Conservation (phyloP, 1,284 basidiomycete genomes). For the Fomitopsis betulina region DNA sequence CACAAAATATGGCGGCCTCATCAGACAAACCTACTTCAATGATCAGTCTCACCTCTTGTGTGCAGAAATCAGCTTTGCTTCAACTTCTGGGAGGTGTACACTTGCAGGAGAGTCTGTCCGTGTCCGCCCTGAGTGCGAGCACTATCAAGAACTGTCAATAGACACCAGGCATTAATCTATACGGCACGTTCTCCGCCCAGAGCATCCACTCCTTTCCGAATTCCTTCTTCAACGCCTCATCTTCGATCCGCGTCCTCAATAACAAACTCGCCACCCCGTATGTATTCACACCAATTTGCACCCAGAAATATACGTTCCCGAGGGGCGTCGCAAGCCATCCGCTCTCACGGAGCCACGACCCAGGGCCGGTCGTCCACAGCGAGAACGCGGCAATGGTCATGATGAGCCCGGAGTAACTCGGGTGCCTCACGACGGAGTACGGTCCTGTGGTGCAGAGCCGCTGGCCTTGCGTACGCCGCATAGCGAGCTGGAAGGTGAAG, state of each 20-base stretch:
- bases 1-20: too few relatives aligned
- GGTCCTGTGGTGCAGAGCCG: conserved; percentile 4
- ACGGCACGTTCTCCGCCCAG: too few relatives aligned
- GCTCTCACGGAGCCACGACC: neutral
- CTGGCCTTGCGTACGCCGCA: neutral
- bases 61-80: too few relatives aligned
- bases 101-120: too few relatives aligned
- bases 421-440: conserved; percentile 7
- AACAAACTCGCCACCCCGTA: neutral
- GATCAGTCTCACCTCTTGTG: too few relatives aligned
- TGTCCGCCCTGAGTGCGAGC: too few relatives aligned
- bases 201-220: conserved; percentile 1
- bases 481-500: conserved; percentile 4
- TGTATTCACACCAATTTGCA: neutral
- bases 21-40: too few relatives aligned
- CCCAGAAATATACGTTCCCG: neutral
- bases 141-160: too few relatives aligned
- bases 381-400: neutral
- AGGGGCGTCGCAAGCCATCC: neutral
- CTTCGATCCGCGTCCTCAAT: neutral
- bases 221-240: neutral
- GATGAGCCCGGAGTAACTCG: conserved; percentile 3
- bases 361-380: neutral
- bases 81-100: too few relatives aligned
- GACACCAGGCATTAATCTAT: too few relatives aligned